Base-by-base conservation (phyloP, 208 protist species). In the Trypanosoma melophagium region DNA sequence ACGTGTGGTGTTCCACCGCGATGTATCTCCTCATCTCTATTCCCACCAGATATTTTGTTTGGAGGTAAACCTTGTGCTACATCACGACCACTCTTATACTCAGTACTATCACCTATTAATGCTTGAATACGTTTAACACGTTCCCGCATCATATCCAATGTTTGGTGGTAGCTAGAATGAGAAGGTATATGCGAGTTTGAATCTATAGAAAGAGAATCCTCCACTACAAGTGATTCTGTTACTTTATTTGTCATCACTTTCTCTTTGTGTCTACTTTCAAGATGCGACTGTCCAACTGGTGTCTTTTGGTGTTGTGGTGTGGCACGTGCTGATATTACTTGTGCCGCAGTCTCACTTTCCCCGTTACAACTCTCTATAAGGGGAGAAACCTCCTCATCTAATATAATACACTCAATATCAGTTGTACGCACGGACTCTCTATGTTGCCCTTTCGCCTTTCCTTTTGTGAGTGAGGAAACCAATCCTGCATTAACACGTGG, bases 81-180 rank as follows among this genome's bases (percentile, higher is more conserved):
- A 45, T 21, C 13, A 22, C 14, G 19, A 25, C 4, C n/a, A 38
- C 5, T 41, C 10, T 52, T 44, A 17, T 10, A 19, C 16, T 58
- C 53, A 40, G 22, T 40, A 21, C 38, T n/a, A 1, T 60, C 56
- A 19, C 60, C 24, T 38, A 92, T 70, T 16, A 87, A 51, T 8
- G 60, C 57, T 53, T 85, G 75, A 22, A 92, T 84, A 55, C 74
- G 67, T 38, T 71, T 68, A 31, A 92, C 74, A 14, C 86, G 86
- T 42, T 78, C 76, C n/a, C 60, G 58, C 82, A 88, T 87, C 60
- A 75, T 54, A 1, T 70, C 55, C 21, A 88, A 54, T 40, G 70
- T 56, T 35, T 31, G 57, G n/a, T 44, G 41, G 58, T 60, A 60
- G 51, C 56, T 44, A 21, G 28, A 16, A 31, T 49, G 4, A 47